Evolutionary conservation across 1,284 basidiomycete genomes (phyloP).

Genomic region (Omphalotus olearius): DNA sequence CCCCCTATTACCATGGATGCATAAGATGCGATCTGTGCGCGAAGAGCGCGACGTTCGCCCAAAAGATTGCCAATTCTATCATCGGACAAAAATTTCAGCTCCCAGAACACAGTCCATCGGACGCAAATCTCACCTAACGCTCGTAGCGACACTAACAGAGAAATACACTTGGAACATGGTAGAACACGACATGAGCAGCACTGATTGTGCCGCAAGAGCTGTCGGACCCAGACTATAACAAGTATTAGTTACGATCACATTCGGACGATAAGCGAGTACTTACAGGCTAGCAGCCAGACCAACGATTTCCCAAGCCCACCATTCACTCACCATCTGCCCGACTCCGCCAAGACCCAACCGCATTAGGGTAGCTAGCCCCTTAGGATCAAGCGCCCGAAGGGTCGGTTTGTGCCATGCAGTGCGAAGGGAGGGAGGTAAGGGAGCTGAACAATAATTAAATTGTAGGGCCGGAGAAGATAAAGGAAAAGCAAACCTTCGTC

Average conservation of each 20-base stretch:
- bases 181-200: constrained; percentile 69
- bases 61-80: constrained; percentile 77
- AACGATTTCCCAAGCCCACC: constrained; percentile 84
- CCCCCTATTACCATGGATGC: constrained; percentile 62
- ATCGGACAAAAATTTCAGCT: background rate
- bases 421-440: background rate
- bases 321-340: constrained; percentile 10
- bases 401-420: constrained; percentile 3
- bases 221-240: constrained; percentile 58
- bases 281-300: constrained; percentile 55
- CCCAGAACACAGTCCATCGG: background rate
- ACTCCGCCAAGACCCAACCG: constrained; percentile 8
- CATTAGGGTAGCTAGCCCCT: constrained; percentile 3
- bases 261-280: too few relatives aligned
- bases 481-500: too few relatives aligned
- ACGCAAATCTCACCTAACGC: constrained; percentile 60
- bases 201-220: constrained; percentile 67
- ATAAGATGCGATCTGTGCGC: constrained; percentile 63
- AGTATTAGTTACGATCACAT: too few relatives aligned
- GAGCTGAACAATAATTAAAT: too few relatives aligned
- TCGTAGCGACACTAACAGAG: constrained; percentile 75
- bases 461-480: too few relatives aligned
- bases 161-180: constrained; percentile 86
- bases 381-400: constrained; percentile 5
- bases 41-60: constrained; percentile 64